Conservation (phyloP, 495 filamentous ascomycete species). For the Aspergillus sclerotioniger region DNA sequence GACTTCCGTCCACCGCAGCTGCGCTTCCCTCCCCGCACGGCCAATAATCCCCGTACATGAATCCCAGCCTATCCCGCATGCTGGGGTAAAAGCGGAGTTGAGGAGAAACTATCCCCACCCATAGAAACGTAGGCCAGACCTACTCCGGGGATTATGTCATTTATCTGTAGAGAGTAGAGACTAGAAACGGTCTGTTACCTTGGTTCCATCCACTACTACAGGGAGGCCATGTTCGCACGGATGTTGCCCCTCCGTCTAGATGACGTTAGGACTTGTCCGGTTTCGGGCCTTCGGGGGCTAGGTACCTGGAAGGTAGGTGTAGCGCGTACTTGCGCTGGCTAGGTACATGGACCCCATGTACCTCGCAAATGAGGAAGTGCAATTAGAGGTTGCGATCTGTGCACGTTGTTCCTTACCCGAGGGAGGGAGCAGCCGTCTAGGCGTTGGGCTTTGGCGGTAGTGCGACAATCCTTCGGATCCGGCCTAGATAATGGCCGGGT, state of each 20-base stretch:
- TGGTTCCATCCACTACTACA: not conserved
- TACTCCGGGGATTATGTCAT: not conserved
- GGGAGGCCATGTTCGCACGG: not conserved
- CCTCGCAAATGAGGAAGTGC: not conserved
- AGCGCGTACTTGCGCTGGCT: not conserved
- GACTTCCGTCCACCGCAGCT: not conserved
- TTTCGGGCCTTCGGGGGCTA: not conserved
- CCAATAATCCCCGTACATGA: not conserved
- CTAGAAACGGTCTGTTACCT: not conserved
- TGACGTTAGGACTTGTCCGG: not conserved
- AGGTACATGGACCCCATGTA: not conserved
- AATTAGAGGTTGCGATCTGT: not conserved
- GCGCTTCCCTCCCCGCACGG: not conserved
- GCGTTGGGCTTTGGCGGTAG: not conserved
- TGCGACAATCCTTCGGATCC: not conserved
- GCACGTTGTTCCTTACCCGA: not conserved
- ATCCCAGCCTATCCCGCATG: slow-evolving; percentile 1
- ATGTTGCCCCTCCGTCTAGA: not conserved
- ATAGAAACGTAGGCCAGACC: not conserved
- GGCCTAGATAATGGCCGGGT: not conserved
- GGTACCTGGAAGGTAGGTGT: not conserved
- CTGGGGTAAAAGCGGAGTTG: slow-evolving; percentile 6
- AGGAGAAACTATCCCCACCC: not conserved
- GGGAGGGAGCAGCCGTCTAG: not conserved
- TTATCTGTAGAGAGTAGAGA: not conserved